A percentile compares a stretch with the other conserved stretches of the same genome.
phyloP scores from a whole-genome alignment of 768 basidiomycete genomes.

The Coprinopsis strossmayeri region DNA sequence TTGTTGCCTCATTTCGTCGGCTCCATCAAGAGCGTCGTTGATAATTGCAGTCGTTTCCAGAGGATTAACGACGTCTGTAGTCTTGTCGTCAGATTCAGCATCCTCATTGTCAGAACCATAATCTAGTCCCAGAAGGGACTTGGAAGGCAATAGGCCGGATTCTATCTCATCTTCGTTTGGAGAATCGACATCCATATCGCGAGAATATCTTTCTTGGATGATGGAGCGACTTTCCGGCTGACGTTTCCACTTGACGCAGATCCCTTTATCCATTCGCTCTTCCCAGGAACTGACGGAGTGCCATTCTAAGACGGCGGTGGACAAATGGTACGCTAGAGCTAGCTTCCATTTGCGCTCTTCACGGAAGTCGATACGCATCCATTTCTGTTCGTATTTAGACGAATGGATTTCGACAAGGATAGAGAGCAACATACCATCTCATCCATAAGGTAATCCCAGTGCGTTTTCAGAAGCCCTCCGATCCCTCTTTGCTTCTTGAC shows the following conservation, averaged over 20 bases:
- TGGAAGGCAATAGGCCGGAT: conserved; percentile 18
- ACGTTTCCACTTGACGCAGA: conserved; percentile 60
- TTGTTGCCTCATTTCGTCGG: conserved; percentile 6
- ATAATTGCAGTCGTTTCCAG: conserved; percentile 48
- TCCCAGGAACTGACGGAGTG: conserved; percentile 63
- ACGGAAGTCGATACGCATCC: conserved; percentile 93
- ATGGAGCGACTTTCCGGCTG: conserved; percentile 5
- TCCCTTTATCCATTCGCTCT: conserved; percentile 59
- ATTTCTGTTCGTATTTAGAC: conserved; percentile 54
- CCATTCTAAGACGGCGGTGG: conserved; percentile 83
- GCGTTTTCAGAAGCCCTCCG: conserved; percentile 68
- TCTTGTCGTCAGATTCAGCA: conserved; percentile 53
- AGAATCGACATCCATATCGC: conserved; percentile 30
- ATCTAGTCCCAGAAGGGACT: conserved; percentile 37
- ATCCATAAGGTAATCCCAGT: conserved; percentile 95
- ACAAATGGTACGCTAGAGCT: conserved; percentile 75
- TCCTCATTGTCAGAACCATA: conserved; percentile 66
- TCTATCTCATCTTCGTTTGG: conserved; percentile 21
- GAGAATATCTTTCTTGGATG: conserved; percentile 17
- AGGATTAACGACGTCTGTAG: conserved; percentile 48
- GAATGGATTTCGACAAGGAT: conserved; percentile 1
- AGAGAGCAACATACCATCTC: conserved; percentile 68
- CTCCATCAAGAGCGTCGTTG: conserved; percentile 51
- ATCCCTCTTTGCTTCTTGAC: conserved; percentile 89
- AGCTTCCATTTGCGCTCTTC: conserved; percentile 94